These are phyloP conservation scores for Pelargonium citronellum DNA, from an alignment of 441 rosid species.

Conservation along the genomic window DNA sequence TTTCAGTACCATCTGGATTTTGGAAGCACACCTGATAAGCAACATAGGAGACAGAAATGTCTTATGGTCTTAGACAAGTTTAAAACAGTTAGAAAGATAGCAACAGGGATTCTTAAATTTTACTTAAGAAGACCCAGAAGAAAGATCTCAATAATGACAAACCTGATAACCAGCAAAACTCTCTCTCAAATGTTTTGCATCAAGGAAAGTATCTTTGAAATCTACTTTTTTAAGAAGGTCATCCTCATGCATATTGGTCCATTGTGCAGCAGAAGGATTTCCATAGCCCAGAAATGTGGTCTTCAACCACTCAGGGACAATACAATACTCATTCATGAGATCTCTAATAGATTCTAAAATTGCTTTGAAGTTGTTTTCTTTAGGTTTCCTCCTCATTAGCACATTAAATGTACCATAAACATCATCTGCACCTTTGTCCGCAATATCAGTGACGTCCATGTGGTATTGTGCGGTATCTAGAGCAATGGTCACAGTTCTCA, in stretches of 20 bases:
- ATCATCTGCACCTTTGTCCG: slow-evolving; percentile 92
- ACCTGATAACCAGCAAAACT: slow-evolving; percentile 82
- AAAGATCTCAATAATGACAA: slow-evolving; percentile 18
- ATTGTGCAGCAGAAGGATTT: slow-evolving; percentile 96
- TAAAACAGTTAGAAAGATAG: slow-evolving; percentile 7
- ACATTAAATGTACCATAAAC: slow-evolving; percentile 86
- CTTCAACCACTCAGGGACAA: slow-evolving; percentile 98
- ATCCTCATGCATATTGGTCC: slow-evolving; percentile 89
- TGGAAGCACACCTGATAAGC: slow-evolving; percentile 56
- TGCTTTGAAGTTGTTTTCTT: slow-evolving; percentile 99
- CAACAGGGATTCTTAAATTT: background rate
- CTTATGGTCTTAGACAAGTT: background rate
- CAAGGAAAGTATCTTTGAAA: slow-evolving; percentile 91
- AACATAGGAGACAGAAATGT: slow-evolving; percentile 15
- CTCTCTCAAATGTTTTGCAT: slow-evolving; percentile 69
- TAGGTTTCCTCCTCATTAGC: slow-evolving; percentile 96
- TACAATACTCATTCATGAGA: slow-evolving; percentile 98
- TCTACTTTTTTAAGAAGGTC: slow-evolving; percentile 70
- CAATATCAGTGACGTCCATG: slow-evolving; percentile 89
- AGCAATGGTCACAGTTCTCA: slow-evolving; percentile 88
- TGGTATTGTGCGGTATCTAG: slow-evolving; percentile 96
- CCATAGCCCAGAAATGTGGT: slow-evolving; percentile 95
- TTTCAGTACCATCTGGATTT: slow-evolving; percentile 61
- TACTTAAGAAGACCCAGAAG: slow-evolving; percentile 5
- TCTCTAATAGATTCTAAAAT: slow-evolving; percentile 97